phyloP scores from a whole-genome alignment of 1,139 yeast species.

The Pneumocystis wakefieldiae region DNA sequence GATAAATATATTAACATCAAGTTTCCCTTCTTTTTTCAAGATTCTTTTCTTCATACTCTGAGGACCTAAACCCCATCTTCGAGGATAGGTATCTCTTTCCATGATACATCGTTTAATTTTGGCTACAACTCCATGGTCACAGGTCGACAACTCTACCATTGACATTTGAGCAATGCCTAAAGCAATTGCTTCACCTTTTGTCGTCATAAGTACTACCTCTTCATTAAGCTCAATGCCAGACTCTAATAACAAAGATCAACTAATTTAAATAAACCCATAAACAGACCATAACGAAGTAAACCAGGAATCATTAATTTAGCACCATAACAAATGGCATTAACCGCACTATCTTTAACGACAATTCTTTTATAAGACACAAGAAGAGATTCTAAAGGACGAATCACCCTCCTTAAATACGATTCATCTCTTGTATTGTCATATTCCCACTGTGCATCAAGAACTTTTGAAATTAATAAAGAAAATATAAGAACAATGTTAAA shows the following conservation, averaged over 20 bases:
- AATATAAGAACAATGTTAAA: neutral
- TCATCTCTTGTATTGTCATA: constrained; percentile 96
- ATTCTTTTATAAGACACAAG: constrained; percentile 90
- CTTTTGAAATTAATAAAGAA: constrained; percentile 19
- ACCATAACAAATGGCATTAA: constrained; percentile 96
- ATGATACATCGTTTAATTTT: constrained; percentile 97
- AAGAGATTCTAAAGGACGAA: constrained; percentile 88
- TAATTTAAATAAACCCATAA: neutral
- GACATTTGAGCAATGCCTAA: constrained; percentile 98
- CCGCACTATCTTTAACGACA: constrained; percentile 96
- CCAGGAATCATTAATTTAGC: constrained; percentile 99
- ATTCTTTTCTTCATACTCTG: constrained; percentile 97
- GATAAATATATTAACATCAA: constrained; percentile 33
- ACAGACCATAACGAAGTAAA: constrained; percentile 54
- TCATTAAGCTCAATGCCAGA: constrained; percentile 94
- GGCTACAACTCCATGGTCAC: constrained; percentile 98
- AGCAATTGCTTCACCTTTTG: constrained; percentile 99
- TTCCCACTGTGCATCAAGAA: constrained; percentile 93
- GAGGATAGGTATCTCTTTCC: constrained; percentile 98
- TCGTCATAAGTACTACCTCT: constrained; percentile 94
- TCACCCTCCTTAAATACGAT: constrained; percentile 80
- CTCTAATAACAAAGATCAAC: constrained; percentile 29
- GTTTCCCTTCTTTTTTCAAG: constrained; percentile 91
- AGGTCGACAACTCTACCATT: constrained; percentile 85
- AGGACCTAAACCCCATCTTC: constrained; percentile 99